Conservation (phyloP, 495 filamentous ascomycete genomes). For the Elasticomyces elasticus region DNA sequence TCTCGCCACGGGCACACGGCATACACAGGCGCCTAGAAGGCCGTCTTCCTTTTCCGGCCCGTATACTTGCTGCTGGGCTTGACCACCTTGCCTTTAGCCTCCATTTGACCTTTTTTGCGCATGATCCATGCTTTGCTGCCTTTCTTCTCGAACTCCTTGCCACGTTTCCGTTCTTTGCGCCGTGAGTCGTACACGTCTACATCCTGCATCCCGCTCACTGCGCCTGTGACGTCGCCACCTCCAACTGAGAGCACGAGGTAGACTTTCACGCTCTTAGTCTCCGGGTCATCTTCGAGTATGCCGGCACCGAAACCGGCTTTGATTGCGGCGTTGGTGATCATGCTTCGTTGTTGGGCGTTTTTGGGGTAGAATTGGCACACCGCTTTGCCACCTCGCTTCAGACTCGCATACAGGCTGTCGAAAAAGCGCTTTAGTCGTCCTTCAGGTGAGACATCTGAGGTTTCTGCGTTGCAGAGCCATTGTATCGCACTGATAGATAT, state of each 20-base stretch:
- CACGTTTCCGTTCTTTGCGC: slow-evolving; percentile 38
- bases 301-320: slow-evolving; percentile 93
- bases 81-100: slow-evolving; percentile 85
- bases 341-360: slow-evolving; percentile 79
- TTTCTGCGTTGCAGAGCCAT: slow-evolving; percentile 95
- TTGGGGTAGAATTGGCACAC: slow-evolving; percentile 98
- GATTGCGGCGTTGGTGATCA: slow-evolving; percentile 83
- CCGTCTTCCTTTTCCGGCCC: slow-evolving; percentile 65
- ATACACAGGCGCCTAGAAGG: slow-evolving; percentile 34
- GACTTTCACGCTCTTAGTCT: slow-evolving; percentile 86
- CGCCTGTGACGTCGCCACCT: slow-evolving; percentile 54
- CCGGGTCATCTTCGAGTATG: slow-evolving; percentile 86
- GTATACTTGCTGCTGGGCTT: slow-evolving; percentile 88
- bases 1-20: not conserved
- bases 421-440: slow-evolving; percentile 78
- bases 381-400: slow-evolving; percentile 77
- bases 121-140: slow-evolving; percentile 84
- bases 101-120: slow-evolving; percentile 92
- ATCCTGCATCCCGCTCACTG: slow-evolving; percentile 69
- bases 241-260: slow-evolving; percentile 93
- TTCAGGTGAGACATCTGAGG: slow-evolving; percentile 64
- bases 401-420: slow-evolving; percentile 74
- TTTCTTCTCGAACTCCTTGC: slow-evolving; percentile 45
- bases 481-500: slow-evolving; percentile 91
- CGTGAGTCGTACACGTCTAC: slow-evolving; percentile 73